These are phyloP conservation scores for Hypoxylon cercidicola DNA, from an alignment of 495 filamentous ascomycete species.

Conservation along the genomic window DNA sequence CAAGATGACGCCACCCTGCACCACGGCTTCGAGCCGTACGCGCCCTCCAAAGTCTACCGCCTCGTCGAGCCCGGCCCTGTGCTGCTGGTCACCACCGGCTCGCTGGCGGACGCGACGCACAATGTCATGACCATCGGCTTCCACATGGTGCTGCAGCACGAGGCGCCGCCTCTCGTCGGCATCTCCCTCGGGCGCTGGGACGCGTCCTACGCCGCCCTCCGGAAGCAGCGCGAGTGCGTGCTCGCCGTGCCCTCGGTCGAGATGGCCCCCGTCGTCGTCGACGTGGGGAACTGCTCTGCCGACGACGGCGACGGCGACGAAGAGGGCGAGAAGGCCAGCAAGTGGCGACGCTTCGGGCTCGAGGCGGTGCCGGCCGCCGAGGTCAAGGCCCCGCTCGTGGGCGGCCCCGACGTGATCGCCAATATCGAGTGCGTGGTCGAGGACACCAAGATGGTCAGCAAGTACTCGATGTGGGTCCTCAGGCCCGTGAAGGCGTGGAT, in stretches of 20 bases:
- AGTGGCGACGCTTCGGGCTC: conserved; percentile 50
- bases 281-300: conserved; percentile 53
- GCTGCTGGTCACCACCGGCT: conserved; percentile 50
- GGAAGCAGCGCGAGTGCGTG: conserved; percentile 47
- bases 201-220: conserved; percentile 45
- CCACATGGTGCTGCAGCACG: conserved; percentile 54
- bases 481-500: conserved; percentile 49
- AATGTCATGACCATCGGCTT: conserved; percentile 54
- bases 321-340: conserved; percentile 56
- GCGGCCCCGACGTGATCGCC: conserved; percentile 45
- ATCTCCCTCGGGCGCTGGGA: conserved; percentile 53
- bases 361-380: conserved; percentile 46
- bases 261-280: conserved; percentile 45
- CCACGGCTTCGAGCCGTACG: conserved; percentile 43
- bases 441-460: conserved; percentile 49
- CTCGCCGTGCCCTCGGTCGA: conserved; percentile 45
- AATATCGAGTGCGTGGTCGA: conserved; percentile 54
- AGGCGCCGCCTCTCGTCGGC: conserved; percentile 48
- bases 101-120: conserved; percentile 46
- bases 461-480: conserved; percentile 53
- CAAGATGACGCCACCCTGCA: conserved; percentile 12
- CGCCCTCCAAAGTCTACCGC: conserved; percentile 48
- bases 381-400: conserved; percentile 50
- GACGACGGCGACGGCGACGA: conserved; percentile 52
- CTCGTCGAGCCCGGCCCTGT: conserved; percentile 52